Percentiles rank a stretch among this genome's conserved stretches.
phyloP scores from a whole-genome alignment of 805 yeast genomes.

The Wickerhamiella cacticola region DNA sequence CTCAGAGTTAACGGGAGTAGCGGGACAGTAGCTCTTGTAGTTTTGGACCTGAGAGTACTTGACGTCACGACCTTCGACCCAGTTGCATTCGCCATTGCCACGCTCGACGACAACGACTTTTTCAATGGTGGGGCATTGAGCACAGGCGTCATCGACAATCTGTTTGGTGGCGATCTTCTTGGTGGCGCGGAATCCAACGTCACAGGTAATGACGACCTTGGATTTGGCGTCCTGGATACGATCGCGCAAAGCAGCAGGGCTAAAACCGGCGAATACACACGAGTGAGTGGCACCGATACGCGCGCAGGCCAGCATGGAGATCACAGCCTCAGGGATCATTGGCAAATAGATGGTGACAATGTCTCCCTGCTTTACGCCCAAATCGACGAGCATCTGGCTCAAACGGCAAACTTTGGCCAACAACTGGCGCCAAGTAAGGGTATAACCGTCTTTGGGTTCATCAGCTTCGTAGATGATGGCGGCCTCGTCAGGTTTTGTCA shows the following conservation, averaged over 20 bases:
- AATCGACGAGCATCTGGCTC: conserved; percentile 67
- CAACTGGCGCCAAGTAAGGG: conserved; percentile 75
- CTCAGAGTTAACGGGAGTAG: conserved; percentile 76
- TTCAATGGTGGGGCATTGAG: conserved; percentile 54
- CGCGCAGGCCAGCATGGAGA: conserved; percentile 85
- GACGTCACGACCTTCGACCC: conserved; percentile 69
- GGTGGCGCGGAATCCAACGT: conserved; percentile 83
- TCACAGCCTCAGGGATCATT: conserved; percentile 93
- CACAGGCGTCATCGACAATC: conserved; percentile 89
- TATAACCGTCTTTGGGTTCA: conserved; percentile 60
- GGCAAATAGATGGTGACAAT: conserved; percentile 94
- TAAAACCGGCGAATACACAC: conserved; percentile 93
- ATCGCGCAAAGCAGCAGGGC: conserved; percentile 83
- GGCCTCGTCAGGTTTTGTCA: conserved; percentile 64
- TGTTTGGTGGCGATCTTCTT: conserved; percentile 83
- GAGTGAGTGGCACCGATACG: conserved; percentile 95
- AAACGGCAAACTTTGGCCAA: conserved; percentile 72
- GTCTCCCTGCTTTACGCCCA: conserved; percentile 91
- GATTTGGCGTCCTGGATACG: conserved; percentile 81
- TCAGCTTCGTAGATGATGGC: conserved; percentile 82
- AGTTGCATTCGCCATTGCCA: conserved; percentile 72
- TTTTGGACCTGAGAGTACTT: conserved; percentile 89
- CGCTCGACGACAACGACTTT: conserved; percentile 70
- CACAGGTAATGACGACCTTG: conserved; percentile 81
- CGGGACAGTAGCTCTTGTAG: conserved; percentile 76